These are phyloP conservation scores for Borovskyia barvae DNA, from an alignment of 208 protist species.

Conservation along the genomic window DNA sequence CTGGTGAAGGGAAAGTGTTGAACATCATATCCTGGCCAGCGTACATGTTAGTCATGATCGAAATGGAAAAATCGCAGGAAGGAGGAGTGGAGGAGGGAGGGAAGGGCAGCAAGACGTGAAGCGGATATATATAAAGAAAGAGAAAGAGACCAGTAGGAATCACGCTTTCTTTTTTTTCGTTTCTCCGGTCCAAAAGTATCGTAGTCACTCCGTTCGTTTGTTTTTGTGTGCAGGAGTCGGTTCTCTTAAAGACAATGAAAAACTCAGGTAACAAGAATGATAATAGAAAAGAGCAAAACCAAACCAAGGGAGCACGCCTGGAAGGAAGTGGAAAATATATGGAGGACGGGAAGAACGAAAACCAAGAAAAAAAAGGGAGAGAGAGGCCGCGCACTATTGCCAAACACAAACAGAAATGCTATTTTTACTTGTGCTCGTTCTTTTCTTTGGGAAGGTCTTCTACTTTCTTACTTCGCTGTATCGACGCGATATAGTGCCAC, in stretches of 20 bases:
- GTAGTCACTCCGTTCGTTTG: too few species aligned
- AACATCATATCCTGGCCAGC: slow-evolving; percentile 11
- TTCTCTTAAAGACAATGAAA: too few species aligned
- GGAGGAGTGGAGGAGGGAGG: background rate
- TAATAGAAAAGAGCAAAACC: slow-evolving; percentile 6
- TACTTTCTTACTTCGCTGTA: too few species aligned
- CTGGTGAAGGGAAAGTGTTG: slow-evolving; percentile 9
- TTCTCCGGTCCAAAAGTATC: too few species aligned
- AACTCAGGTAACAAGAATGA: slow-evolving; percentile 6
- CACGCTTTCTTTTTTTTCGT: background rate
- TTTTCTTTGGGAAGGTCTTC: too few species aligned
- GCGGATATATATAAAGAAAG: background rate
- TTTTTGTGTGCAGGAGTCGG: too few species aligned
- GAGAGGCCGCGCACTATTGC: background rate
- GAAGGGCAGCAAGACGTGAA: background rate
- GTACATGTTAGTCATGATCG: slow-evolving; percentile 23
- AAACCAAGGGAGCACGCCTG: background rate
- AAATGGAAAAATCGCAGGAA: too few species aligned
- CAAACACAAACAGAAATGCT: slow-evolving; percentile 6
- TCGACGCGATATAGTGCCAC: too few species aligned
- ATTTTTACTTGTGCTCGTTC: background rate
- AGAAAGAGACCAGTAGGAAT: background rate
- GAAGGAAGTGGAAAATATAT: background rate
- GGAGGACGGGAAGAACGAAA: background rate
- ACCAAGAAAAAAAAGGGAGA: slow-evolving; percentile 11